Evolutionary conservation across 192 early-diverging fungal species (phyloP), one percentile per base, ranked within the genome.

Genomic region (Oehlia diaphana): DNA sequence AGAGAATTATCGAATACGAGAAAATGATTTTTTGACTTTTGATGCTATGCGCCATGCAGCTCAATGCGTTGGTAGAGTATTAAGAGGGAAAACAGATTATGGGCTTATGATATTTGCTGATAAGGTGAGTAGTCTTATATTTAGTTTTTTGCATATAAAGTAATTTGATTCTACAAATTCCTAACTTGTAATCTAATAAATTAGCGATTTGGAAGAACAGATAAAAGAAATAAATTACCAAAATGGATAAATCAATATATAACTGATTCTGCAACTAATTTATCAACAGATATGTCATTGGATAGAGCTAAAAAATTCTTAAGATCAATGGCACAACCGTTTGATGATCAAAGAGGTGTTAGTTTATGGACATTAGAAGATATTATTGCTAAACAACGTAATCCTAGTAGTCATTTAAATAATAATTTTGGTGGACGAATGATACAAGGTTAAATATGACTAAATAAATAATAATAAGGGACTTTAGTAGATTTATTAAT

Each of bases 21-120:
- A 99, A 85, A 99, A 97, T 82, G 98, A 99, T 81, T 99, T 99
- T 84, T 82, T 99, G 80, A 98, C 98, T 1, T 99, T 99, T 86
- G 98, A 99, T 78, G 98, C 98, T 0, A 92, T 99, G 85, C 92
- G 98, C 7, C 98, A 99, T 86, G 98, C 97, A 76, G 97, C 98
- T 16, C 98, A 99, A 87, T 99, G 98, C 85, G 93, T 99, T 23
- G 98, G 98, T 28, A 90, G 98, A 67, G 98, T 99, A 50, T 74
- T 99, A 79, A 89, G 98, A 53, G 98, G 98, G 78, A 99, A 99
- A 82, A 96, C 93, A 0, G 98, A 99, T 85, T 99, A 99, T 79
- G 98, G 98, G 26, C 83, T 99, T 64, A 99, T 99, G 98, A 92
- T 99, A 47, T 95, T 99, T 90, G 97, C 97, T 2, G 98, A 99